A percentile compares a stretch with the other conserved stretches of the same genome.
These are phyloP conservation scores for Pseudogymnoascus sp. DNA, from an alignment of 2,329 filamentous ascomycete species.

Conservation along the genomic window DNA sequence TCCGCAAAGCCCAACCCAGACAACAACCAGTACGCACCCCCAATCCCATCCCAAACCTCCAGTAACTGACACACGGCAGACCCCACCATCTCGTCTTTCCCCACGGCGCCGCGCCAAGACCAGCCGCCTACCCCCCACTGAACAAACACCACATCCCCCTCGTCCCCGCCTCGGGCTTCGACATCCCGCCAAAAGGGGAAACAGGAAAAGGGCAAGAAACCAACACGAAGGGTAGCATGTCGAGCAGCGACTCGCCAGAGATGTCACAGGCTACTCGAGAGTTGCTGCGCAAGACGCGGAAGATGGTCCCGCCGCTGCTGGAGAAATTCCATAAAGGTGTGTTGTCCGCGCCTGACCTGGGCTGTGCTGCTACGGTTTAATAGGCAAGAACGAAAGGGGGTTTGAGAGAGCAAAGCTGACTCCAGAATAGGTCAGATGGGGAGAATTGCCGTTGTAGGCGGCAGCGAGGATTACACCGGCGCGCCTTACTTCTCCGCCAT, in stretches of 20 bases:
- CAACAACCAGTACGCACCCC: not conserved
- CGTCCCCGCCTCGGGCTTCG: constrained; percentile 6
- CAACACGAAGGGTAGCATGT: constrained; percentile 16
- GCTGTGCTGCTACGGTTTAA: not conserved
- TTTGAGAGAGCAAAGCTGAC: not conserved
- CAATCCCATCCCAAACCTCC: not conserved
- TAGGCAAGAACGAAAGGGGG: not conserved
- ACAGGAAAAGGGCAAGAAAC: not conserved
- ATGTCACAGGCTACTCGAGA: constrained; percentile 67
- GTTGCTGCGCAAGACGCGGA: constrained; percentile 71
- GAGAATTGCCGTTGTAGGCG: constrained; percentile 86
- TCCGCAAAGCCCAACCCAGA: not conserved
- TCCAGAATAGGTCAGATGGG: constrained; percentile 70
- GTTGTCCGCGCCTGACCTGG: constrained; percentile 20
- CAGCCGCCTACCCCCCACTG: not conserved
- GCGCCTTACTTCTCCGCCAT: constrained; percentile 98
- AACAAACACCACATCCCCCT: constrained; percentile 6
- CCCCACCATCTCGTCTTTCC: not conserved
- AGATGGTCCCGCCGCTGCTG: constrained; percentile 89
- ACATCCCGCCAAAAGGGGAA: not conserved
- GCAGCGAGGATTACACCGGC: constrained; percentile 92
- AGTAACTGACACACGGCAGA: not conserved
- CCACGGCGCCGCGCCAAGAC: not conserved
- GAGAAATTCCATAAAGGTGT: constrained; percentile 92
- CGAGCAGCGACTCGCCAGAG: constrained; percentile 26